A percentile compares a stretch with the other conserved stretches of the same genome.
These are phyloP conservation scores for Epichloe gansuensis DNA, from an alignment of 2,329 filamentous ascomycete genomes.

Conservation along the genomic window DNA sequence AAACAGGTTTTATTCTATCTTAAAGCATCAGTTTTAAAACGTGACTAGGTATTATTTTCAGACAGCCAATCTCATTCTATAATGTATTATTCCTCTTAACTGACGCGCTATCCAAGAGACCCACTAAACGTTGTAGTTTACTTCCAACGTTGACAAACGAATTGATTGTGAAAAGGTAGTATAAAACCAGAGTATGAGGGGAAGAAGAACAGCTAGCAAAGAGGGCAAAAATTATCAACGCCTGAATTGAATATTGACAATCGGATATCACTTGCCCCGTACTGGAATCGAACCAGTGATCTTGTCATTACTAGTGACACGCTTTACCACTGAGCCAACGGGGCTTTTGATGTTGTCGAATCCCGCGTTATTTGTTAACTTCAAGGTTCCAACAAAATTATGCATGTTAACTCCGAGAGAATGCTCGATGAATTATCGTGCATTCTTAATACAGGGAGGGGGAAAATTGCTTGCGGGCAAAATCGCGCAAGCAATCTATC, in stretches of 20 bases:
- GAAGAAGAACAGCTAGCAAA: not conserved
- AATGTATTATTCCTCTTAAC: too few relatives aligned
- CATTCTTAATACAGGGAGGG: too few relatives aligned
- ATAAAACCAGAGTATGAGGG: too few relatives aligned
- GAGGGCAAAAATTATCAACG: not conserved
- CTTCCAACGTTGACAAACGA: too few relatives aligned
- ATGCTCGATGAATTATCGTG: too few relatives aligned
- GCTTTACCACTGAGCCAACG: conserved; percentile 20
- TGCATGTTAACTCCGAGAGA: too few relatives aligned
- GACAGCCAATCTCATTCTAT: too few relatives aligned
- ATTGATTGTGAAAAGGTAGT: too few relatives aligned
- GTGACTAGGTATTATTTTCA: too few relatives aligned
- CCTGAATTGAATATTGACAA: not conserved
- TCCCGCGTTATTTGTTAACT: not conserved
- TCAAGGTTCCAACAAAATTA: not conserved
- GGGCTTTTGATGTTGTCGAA: conserved; percentile 8
- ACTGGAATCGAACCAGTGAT: conserved; percentile 19
- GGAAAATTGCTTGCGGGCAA: too few relatives aligned
- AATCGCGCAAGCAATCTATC: not conserved
- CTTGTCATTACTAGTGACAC: conserved; percentile 21
- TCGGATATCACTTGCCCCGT: conserved; percentile 10
- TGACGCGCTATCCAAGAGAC: too few relatives aligned
- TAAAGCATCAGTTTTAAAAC: not conserved
- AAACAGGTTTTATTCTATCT: not conserved
- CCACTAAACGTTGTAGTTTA: too few relatives aligned